These are phyloP conservation scores for Przewalskia tangutica DNA, from an alignment of 257 asterid genomes.

Conservation along the genomic window DNA sequence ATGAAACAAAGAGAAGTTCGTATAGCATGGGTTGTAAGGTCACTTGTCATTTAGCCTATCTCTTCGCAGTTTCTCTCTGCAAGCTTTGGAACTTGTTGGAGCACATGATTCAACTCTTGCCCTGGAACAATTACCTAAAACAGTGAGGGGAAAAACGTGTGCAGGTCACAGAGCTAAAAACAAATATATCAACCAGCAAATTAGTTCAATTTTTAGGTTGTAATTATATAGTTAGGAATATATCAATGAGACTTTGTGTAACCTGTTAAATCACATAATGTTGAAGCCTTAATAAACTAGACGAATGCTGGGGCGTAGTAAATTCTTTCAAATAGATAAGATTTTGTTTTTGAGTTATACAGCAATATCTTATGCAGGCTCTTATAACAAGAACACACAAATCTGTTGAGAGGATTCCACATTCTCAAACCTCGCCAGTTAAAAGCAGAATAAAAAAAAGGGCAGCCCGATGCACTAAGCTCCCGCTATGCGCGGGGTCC, in stretches of 20 bases:
- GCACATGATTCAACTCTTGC: slow-evolving; percentile 51
- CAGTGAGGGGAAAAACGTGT: background rate
- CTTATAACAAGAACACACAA: background rate
- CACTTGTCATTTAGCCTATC: slow-evolving; percentile 89
- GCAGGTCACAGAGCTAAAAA: background rate
- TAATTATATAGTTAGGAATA: background rate
- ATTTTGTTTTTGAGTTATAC: background rate
- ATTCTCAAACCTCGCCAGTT: background rate
- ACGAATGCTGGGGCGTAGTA: background rate
- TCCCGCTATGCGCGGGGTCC: too few species aligned
- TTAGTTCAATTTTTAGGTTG: background rate
- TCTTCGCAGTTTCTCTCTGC: slow-evolving; percentile 86
- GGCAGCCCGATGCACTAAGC: too few species aligned
- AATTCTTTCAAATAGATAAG: background rate
- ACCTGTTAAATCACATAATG: background rate
- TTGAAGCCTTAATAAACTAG: background rate
- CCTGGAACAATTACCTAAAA: slow-evolving; percentile 24
- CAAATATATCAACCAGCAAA: background rate
- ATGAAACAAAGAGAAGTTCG: background rate
- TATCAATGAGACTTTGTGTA: background rate
- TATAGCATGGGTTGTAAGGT: slow-evolving; percentile 8
- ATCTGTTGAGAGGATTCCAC: background rate
- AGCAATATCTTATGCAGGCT: background rate
- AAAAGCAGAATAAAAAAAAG: background rate
- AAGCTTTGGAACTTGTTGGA: slow-evolving; percentile 77